Evolutionary conservation across 371 early-diverging fungal species (phyloP).

Genomic region (Mucor indicus): DNA sequence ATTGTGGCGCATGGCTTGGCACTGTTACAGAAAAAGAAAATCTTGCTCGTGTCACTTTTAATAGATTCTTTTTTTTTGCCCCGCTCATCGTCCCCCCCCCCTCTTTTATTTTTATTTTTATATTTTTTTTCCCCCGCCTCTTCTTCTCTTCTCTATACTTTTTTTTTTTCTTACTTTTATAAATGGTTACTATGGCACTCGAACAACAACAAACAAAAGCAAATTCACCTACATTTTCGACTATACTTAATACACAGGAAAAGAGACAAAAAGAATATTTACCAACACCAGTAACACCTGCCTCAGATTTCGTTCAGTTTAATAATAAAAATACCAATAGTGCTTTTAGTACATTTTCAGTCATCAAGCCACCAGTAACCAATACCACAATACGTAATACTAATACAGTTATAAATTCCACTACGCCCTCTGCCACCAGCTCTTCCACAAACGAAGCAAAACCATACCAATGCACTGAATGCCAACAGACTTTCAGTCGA

Average conservation of each 20-base stretch:
- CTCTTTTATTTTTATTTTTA: slow-evolving; percentile 2
- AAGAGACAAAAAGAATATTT: slow-evolving; percentile 25
- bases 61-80: slow-evolving; percentile 1
- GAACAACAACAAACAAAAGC: slow-evolving; percentile 2
- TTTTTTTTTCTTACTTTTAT: background rate
- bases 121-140: background rate
- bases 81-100: background rate
- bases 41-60: slow-evolving; percentile 18
- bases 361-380: slow-evolving; percentile 15
- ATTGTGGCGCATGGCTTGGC: slow-evolving; percentile 36
- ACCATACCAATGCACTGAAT: slow-evolving; percentile 33
- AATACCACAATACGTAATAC: background rate
- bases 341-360: slow-evolving; percentile 18
- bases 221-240: slow-evolving; percentile 6
- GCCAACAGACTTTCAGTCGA: slow-evolving; percentile 35
- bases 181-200: slow-evolving; percentile 1
- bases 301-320: slow-evolving; percentile 17
- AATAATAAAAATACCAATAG: slow-evolving; percentile 9
- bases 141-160: slow-evolving; percentile 1
- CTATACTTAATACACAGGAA: slow-evolving; percentile 5
- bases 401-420: too few species aligned
- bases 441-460: slow-evolving; percentile 13
- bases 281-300: slow-evolving; percentile 28
- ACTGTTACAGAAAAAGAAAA: slow-evolving; percentile 20
- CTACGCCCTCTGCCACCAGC: background rate